Evolutionary conservation across 257 asterid species (phyloP), one percentile per base, ranked within the genome.

Genomic region (Solanum virginianum): DNA sequence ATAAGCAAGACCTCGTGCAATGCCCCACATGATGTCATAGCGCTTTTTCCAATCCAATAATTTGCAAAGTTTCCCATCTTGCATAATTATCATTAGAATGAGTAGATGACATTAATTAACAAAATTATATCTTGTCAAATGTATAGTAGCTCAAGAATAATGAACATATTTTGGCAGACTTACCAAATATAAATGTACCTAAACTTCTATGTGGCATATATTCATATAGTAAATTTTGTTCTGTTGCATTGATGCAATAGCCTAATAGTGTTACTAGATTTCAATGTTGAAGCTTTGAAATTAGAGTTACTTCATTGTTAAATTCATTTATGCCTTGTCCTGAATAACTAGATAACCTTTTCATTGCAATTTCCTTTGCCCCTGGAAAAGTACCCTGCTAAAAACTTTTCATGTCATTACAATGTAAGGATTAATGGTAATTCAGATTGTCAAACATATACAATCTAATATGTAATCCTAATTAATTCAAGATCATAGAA

Each of bases 281-380:
- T 15, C 77, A 17, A 15, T 74, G 83, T 59, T 74, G 87, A 57
- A 77, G 87, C 51, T 59, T 81, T 82, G 45, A 55, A 59, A 82
- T 82, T 60, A 82, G 20, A n/a, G 51, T 62, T 3, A 41, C 77
- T 60, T 66, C 91, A 60, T 87, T 89, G 29, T 71, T 62, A 36
- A 87, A 87, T 49, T 89, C 89, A 43, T 87, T 71, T 4, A 80
- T 47, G n/a, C 88, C 91, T 83, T 87, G 91, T 13, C 70, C 86
- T 6, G 89, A 83, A 15, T 72, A 62, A n/a, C 69, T 85, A 26
- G 87, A 85, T 77, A 89, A 85, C 32, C 87, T 72, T 81, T 89
- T 89, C 26, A 89, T 85, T 13, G 90, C 88, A 39, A 89, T 62
- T 80, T 85, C 89, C 63, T 80, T 70, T 57, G 83, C 86, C 0